These are phyloP conservation scores for Fomes fomentarius DNA, from an alignment of 1,284 basidiomycete species.

Conservation along the genomic window DNA sequence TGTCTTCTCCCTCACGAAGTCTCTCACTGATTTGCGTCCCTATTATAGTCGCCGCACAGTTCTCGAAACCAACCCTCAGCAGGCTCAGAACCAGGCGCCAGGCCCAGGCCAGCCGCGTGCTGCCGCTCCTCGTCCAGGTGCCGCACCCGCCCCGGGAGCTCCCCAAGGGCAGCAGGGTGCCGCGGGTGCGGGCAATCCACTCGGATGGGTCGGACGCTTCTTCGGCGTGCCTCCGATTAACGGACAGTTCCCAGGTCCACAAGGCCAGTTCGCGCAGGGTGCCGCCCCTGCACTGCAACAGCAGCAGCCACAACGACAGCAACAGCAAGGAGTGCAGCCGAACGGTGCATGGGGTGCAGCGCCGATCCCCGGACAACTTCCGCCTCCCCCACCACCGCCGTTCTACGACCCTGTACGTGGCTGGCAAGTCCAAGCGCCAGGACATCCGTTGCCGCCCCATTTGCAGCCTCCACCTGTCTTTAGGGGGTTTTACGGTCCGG, in stretches of 20 bases:
- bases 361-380: constrained; percentile 19
- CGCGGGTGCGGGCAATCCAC: constrained; percentile 16
- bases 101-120: constrained; percentile 33
- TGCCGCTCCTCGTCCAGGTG: constrained; percentile 18
- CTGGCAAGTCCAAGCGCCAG: constrained; percentile 30
- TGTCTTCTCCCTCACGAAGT: constrained; percentile 1
- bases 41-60: constrained; percentile 90
- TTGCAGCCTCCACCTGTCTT: constrained; percentile 38
- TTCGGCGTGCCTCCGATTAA: constrained; percentile 42
- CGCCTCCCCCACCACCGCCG: constrained; percentile 18
- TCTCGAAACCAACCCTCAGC: constrained; percentile 53
- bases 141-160: constrained; percentile 8
- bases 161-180: constrained; percentile 14
- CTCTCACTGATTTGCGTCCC: constrained; percentile 14
- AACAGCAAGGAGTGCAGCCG: constrained; percentile 1
- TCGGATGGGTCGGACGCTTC: constrained; percentile 52
- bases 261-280: constrained; percentile 18
- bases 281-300: constrained; percentile 20
- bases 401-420: constrained; percentile 31
- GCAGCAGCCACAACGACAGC: constrained; percentile 15
- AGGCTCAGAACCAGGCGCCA: constrained; percentile 29
- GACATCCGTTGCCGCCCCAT: constrained; percentile 32
- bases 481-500: constrained; percentile 63
- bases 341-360: constrained; percentile 22
- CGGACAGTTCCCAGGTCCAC: constrained; percentile 17